Evolutionary conservation across 2,329 filamentous ascomycete genomes (phyloP), one percentile per base, ranked within the genome.

Genomic region (Dichotomopilus funicola): DNA sequence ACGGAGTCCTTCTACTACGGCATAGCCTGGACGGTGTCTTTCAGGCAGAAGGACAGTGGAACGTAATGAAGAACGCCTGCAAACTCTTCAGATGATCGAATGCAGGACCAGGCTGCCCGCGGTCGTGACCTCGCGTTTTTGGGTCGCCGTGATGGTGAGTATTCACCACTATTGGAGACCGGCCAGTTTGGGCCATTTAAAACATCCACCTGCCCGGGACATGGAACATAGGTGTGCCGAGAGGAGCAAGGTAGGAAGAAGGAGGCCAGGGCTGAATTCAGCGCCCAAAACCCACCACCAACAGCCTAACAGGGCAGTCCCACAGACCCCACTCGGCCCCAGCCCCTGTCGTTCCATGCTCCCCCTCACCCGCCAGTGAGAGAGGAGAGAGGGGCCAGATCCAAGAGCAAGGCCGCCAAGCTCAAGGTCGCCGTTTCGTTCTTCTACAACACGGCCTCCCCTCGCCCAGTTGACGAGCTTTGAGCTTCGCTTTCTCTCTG

Each of bases 111-210:
- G 49, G 36, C 38, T 13, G 11, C 27, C 42, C 44, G 41, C 47
- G 34, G 31, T 54, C 47, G 51, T 35, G 35, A 49, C 44, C 51
- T 49, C 54, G 57, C 49, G 54, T 54, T 57, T 57, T 57, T 54
- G 54, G 54, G 40, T 27, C 6, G 49, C 36, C 9, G 19, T 38
- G 38, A 33, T 49, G 49, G 44, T 47, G 44, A 40, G 6, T 12
- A 31, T 12, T 13, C 35, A 12, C 36, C 48, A 36, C 48, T 34
- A 49, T 49, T 33, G 36, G 48, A 37, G 45, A 43, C 8, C 13
- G 40, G 40, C 12, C 40, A 42, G 10, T 11, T 6, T 13, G 27
- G 9, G 9, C 9, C 6, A n/a, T 8, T 37, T 31, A 12, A n/a
- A 27, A 27, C 19, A 27, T 27, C 19, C 19, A 27, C 19, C 19